Evolutionary conservation across 2,329 filamentous ascomycete genomes (phyloP).

Genomic region (Penicillium sp.): DNA sequence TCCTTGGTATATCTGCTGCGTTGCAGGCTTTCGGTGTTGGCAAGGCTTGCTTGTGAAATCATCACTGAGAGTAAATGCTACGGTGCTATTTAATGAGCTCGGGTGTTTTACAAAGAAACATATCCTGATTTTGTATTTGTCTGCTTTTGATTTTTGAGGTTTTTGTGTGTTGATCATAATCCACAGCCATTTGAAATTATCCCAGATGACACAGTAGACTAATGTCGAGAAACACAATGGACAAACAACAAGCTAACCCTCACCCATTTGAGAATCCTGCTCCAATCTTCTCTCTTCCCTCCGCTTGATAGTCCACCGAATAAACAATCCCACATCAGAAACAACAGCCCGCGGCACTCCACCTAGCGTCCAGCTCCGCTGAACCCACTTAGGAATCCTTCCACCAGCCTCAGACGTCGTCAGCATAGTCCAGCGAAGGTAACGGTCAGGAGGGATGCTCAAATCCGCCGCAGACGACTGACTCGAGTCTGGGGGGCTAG

Average conservation of each 20-base stretch:
- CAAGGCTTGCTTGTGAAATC: conserved; percentile 6
- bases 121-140: not conserved
- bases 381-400: conserved; percentile 36
- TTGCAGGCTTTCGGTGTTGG: conserved; percentile 25
- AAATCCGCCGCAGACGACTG: not conserved
- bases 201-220: not conserved
- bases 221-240: not conserved
- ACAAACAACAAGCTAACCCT: not conserved
- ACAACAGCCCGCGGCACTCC: conserved; percentile 38
- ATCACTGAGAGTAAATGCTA: not conserved
- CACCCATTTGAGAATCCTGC: not conserved
- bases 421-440: conserved; percentile 37
- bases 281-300: not conserved
- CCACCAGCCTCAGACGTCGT: conserved; percentile 39
- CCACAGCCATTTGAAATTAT: not conserved
- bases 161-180: not conserved
- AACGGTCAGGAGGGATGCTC: not conserved
- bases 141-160: not conserved
- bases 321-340: conserved; percentile 40
- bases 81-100: not conserved
- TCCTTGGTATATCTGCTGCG: conserved; percentile 21
- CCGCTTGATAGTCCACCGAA: conserved; percentile 30
- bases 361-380: conserved; percentile 37
- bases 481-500: not conserved
- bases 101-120: not conserved